Conservation (phyloP, 331 rosid species). For the Cydonia oblonga region DNA sequence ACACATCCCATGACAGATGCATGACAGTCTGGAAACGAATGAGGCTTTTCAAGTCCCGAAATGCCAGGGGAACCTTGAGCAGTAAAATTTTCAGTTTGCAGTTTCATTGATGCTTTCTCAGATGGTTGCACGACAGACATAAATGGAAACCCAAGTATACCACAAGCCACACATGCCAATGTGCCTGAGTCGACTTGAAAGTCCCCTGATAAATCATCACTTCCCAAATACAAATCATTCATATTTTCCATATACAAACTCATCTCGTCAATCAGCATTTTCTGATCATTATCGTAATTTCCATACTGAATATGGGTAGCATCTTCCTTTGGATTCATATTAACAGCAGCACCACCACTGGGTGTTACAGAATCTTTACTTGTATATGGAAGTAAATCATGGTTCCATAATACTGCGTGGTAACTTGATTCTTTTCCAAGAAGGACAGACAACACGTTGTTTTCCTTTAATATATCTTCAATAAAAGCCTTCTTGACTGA, state of each 20-base stretch:
- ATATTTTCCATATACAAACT: constrained; percentile 60
- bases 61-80: constrained; percentile 21
- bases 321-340: constrained; percentile 25
- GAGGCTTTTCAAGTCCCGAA: constrained; percentile 12
- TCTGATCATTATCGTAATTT: constrained; percentile 21
- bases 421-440: constrained; percentile 48
- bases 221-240: constrained; percentile 46
- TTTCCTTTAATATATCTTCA: constrained; percentile 74
- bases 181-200: constrained; percentile 96
- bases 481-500: constrained; percentile 77
- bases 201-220: constrained; percentile 73
- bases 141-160: constrained; percentile 97
- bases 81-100: constrained; percentile 26
- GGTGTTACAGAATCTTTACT: constrained; percentile 45
- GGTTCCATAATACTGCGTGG: constrained; percentile 76
- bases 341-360: constrained; percentile 33
- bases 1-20: constrained; percentile 15
- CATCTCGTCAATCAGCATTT: constrained; percentile 55
- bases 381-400: constrained; percentile 58
- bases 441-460: constrained; percentile 46
- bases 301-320: constrained; percentile 26
- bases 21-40: constrained; percentile 19
- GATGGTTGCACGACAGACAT: constrained; percentile 91
- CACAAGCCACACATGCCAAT: constrained; percentile 91
- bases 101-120: constrained; percentile 47